Evolutionary conservation across 1,284 basidiomycete species (phyloP).

Genomic region (Xanthoconium separans): DNA sequence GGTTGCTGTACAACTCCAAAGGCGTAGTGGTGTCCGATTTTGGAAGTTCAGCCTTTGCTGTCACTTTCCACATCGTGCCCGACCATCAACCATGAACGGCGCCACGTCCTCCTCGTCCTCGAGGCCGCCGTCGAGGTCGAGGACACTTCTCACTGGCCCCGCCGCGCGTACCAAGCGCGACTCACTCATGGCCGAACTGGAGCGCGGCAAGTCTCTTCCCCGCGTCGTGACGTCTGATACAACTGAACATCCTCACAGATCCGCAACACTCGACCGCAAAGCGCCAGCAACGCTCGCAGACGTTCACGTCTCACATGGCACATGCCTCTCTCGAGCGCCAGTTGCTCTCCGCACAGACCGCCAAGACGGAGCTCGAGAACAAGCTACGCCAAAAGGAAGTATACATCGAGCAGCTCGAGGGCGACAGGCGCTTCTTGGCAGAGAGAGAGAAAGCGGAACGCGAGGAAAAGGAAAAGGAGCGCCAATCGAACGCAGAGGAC

Average conservation of each 20-base stretch:
- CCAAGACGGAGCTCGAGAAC: conserved; percentile 59
- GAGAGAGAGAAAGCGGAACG: conserved; percentile 60
- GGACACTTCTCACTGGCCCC: conserved; percentile 3
- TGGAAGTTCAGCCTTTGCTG: not conserved
- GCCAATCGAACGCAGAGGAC: conserved; percentile 45
- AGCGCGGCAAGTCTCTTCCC: conserved; percentile 44
- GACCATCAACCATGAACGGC: conserved; percentile 17
- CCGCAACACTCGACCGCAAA: conserved; percentile 61
- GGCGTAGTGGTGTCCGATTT: conserved; percentile 1
- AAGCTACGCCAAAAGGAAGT: conserved; percentile 61
- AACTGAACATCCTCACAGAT: conserved; percentile 36
- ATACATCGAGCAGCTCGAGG: conserved; percentile 57
- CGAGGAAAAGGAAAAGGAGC: conserved; percentile 47
- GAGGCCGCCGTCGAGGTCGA: conserved; percentile 10
- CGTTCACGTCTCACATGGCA: conserved; percentile 56
- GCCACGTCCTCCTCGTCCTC: conserved; percentile 18
- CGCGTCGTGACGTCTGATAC: not conserved
- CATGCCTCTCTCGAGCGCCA: conserved; percentile 62
- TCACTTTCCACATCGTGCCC: not conserved
- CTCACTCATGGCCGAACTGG: conserved; percentile 63
- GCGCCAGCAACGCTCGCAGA: conserved; percentile 58
- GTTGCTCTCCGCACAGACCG: conserved; percentile 54
- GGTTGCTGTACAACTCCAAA: conserved; percentile 19
- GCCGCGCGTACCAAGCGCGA: conserved; percentile 48
- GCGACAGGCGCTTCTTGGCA: conserved; percentile 62